Conservation (phyloP, 352 stramenopile genomes). For the Pythium volutum region DNA sequence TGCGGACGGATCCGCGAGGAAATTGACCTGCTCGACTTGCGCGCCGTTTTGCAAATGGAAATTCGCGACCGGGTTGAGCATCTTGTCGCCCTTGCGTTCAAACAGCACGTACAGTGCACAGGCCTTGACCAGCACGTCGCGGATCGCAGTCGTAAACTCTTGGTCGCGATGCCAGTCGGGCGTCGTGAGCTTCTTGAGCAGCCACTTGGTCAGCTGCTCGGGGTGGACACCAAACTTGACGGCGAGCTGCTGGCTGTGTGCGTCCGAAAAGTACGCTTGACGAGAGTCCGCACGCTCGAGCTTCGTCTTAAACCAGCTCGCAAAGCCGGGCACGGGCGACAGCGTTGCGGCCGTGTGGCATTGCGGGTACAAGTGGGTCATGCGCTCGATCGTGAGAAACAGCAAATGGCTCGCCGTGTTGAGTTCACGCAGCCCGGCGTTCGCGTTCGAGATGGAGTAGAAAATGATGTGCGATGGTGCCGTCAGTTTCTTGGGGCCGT, state of each 20-base stretch:
- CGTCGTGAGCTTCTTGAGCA: constrained; percentile 52
- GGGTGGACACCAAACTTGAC: constrained; percentile 63
- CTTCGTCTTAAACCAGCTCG: constrained; percentile 56
- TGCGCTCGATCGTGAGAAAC: constrained; percentile 80
- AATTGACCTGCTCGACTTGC: constrained; percentile 85
- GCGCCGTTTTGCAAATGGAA: constrained; percentile 86
- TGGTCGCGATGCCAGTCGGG: constrained; percentile 47
- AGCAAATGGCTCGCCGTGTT: constrained; percentile 83
- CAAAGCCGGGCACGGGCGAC: constrained; percentile 76
- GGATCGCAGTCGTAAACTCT: constrained; percentile 45
- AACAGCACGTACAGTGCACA: constrained; percentile 82
- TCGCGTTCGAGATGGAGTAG: constrained; percentile 83
- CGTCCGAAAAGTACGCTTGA: constrained; percentile 45
- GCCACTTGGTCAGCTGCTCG: constrained; percentile 59
- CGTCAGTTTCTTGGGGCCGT: constrained; percentile 34
- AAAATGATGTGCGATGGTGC: constrained; percentile 81
- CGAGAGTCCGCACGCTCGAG: constrained; percentile 32
- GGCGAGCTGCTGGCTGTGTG: constrained; percentile 46
- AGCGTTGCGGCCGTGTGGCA: constrained; percentile 70
- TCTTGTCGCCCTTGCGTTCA: constrained; percentile 70
- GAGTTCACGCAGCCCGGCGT: constrained; percentile 68
- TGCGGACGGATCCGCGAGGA: constrained; percentile 60
- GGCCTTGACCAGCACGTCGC: constrained; percentile 48
- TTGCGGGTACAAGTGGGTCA: constrained; percentile 59
- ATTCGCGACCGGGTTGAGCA: constrained; percentile 79